Conservation (phyloP, 352 stramenopile genomes). For the Phytophthora cryptogea region DNA sequence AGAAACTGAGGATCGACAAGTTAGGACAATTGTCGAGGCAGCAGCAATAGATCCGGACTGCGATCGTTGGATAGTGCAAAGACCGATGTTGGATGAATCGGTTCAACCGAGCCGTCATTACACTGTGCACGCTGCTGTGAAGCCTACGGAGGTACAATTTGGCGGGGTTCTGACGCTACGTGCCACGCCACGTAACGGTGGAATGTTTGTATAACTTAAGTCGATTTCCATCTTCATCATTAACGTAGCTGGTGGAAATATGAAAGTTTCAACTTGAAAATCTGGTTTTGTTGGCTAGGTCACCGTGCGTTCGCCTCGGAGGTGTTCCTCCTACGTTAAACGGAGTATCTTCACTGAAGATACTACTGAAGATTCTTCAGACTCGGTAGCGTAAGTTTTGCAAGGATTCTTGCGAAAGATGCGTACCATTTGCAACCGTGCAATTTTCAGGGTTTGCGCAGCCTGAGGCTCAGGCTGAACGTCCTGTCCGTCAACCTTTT, state of each 20-base stretch:
- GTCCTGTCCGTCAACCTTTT: neutral
- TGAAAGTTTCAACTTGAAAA: neutral
- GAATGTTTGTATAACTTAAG: no score
- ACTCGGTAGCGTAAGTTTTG: neutral
- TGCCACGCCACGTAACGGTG: neutral
- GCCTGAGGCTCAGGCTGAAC: neutral
- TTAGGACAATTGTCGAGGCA: neutral
- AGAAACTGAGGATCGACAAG: neutral
- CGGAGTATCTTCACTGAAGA: neutral
- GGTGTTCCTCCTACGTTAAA: neutral
- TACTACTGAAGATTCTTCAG: no score
- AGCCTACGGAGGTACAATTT: neutral
- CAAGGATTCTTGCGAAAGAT: conserved; percentile 5
- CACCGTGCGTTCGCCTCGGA: neutral
- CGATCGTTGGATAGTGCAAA: neutral
- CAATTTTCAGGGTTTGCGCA: neutral
- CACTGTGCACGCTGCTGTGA: neutral
- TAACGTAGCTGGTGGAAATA: neutral
- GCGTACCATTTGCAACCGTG: conserved; percentile 5
- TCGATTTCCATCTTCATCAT: neutral
- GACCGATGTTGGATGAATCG: neutral
- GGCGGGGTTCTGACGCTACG: neutral
- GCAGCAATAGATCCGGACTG: neutral
- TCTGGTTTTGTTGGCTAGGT: neutral
- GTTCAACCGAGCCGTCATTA: neutral